These are phyloP conservation scores for Musa balbisiana DNA, from an alignment of 202 grass and related monocot genomes.

Conservation along the genomic window DNA sequence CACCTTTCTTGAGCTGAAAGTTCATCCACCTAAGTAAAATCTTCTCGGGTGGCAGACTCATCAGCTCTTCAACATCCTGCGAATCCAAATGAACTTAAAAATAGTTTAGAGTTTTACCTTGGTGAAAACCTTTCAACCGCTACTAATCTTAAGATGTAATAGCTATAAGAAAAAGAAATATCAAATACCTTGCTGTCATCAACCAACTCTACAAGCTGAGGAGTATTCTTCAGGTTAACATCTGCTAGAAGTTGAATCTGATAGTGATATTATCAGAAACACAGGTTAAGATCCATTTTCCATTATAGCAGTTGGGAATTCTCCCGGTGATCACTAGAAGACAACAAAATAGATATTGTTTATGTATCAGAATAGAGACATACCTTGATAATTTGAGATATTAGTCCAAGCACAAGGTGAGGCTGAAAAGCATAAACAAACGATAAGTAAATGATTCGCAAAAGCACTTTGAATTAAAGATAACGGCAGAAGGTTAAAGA, in stretches of 20 bases:
- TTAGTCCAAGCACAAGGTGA: constrained; percentile 21
- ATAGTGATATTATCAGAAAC: background rate
- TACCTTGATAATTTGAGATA: constrained; percentile 26
- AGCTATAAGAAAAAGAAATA: background rate
- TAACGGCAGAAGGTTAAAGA: background rate
- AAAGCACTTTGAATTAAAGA: background rate
- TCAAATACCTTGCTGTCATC: constrained; percentile 16
- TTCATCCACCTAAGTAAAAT: constrained; percentile 25
- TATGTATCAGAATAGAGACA: background rate
- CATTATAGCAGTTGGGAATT: background rate
- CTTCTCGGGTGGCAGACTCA: constrained; percentile 21
- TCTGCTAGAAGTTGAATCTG: constrained; percentile 22
- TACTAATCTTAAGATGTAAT: background rate
- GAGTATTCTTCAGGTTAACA: constrained; percentile 26
- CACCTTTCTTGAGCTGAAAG: constrained; percentile 24
- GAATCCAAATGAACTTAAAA: background rate
- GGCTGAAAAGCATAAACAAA: background rate
- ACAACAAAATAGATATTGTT: too few species aligned
- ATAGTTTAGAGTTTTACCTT: background rate
- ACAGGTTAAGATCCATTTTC: background rate
- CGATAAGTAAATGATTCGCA: background rate
- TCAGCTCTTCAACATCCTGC: constrained; percentile 22
- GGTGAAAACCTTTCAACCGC: background rate
- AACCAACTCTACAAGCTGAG: constrained; percentile 19
- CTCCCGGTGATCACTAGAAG: too few species aligned